Evolutionary conservation across 2,329 filamentous ascomycete genomes (phyloP), one percentile per base, ranked within the genome.

Genomic region (Botrytis tulipae): DNA sequence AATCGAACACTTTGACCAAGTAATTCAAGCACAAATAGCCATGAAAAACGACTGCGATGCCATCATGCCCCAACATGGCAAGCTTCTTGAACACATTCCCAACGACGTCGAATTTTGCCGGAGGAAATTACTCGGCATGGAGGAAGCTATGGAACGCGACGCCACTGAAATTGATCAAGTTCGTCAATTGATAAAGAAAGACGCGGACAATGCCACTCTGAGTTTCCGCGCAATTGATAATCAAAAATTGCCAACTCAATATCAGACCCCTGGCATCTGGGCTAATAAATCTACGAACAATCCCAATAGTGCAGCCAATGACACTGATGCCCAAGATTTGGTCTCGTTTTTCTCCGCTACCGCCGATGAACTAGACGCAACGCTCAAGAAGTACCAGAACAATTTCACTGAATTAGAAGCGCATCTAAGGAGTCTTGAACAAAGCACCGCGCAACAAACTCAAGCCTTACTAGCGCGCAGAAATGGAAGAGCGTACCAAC

Each of bases 21-120:
- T 91, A 76, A 95, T 99, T 78, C 89, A 93, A 78, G 87, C 88
- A 71, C 94, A 96, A 80, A 94, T 97, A 79, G 87, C 88, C 74
- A 91, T 92, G 82, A 91, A 93, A 80, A 89, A 92, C 77, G 89
- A 97, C 77, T 91, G 95, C 73, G 90, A 93, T 75, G 88, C 89
- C 29, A 91, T 93, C 71, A 84, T 92, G 54, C 88, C 89, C 3
- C 83, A 84, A 5, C 89, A 94, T 78, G 88, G 88, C 18, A 84
- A 88, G 54, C 87, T 90, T 46, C 86, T 94, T 69, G 86, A 88
- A 67, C 88, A 87, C 61, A 86, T 97, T 46, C 86, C 88, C 4
- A 87, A 87, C 37, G 90, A 92, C 77, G 90, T 92, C 48, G 87
- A 88, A 14, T 89, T 90, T 78, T 86, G 92, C 70, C 85, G 86